Percentiles rank a stretch among this genome's conserved stretches.
phyloP scores from a whole-genome alignment of 164 flowering plant genomes.

The Vitis riparia region DNA sequence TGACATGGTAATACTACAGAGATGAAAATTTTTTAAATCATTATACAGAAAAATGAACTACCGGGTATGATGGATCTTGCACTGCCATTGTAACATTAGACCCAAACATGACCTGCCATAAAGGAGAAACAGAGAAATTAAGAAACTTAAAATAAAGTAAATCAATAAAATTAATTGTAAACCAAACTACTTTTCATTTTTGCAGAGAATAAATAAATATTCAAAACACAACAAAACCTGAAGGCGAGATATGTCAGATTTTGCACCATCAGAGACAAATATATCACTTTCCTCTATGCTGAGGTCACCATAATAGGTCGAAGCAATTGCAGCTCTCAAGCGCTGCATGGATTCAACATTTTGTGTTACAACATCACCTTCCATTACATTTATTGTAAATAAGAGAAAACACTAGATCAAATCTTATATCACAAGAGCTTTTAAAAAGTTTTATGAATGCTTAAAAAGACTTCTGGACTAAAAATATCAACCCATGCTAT shows the following conservation, averaged over 20 bases:
- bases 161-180: not conserved
- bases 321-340: slow-evolving; percentile 72
- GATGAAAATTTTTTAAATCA: not conserved
- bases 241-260: slow-evolving; percentile 95
- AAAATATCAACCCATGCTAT: too few species aligned
- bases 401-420: too few species aligned
- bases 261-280: slow-evolving; percentile 98
- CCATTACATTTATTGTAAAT: too few species aligned
- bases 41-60: slow-evolving; percentile 19
- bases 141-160: not conserved
- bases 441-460: too few species aligned
- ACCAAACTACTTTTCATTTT: not conserved
- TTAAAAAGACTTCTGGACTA: too few species aligned
- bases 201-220: not conserved
- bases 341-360: slow-evolving; percentile 26
- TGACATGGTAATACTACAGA: not conserved
- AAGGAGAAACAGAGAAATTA: not conserved
- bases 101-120: slow-evolving; percentile 74
- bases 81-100: slow-evolving; percentile 80
- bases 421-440: too few species aligned
- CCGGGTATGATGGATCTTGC: slow-evolving; percentile 98
- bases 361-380: too few species aligned
- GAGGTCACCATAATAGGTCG: slow-evolving; percentile 60
- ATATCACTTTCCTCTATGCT: slow-evolving; percentile 79
- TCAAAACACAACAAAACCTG: slow-evolving; percentile 53